These are phyloP conservation scores for Syncephalastrum monosporum DNA, from an alignment of 371 early-diverging fungal genomes.

Conservation along the genomic window DNA sequence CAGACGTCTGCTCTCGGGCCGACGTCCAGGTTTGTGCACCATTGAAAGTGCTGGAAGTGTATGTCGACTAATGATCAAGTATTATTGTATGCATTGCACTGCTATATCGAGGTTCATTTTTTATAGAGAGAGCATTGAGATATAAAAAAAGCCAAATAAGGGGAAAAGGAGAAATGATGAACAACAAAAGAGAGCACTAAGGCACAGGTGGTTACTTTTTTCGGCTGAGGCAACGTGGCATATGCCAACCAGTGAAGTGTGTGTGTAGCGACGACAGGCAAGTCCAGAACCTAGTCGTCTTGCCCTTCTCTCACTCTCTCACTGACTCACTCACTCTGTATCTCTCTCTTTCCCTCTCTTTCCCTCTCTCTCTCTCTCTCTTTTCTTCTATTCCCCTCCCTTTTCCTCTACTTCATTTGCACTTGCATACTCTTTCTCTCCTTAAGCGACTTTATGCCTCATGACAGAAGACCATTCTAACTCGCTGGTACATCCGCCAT, in stretches of 20 bases:
- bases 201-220: no score
- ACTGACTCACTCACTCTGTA: constrained; percentile 3
- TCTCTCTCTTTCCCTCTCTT: constrained; percentile 2
- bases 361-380: neutral
- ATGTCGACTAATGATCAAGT: constrained; percentile 2
- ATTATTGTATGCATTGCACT: neutral
- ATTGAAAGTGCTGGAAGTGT: no score
- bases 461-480: neutral
- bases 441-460: constrained; percentile 5
- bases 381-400: constrained; percentile 4
- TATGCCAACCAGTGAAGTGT: no score
- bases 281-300: constrained; percentile 18
- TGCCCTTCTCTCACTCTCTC: constrained; percentile 5
- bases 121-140: no score
- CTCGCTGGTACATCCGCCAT: neutral
- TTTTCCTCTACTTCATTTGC: constrained; percentile 10
- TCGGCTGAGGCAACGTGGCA: no score
- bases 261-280: no score
- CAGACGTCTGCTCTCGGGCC: no score
- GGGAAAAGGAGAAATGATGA: no score
- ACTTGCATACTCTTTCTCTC: neutral
- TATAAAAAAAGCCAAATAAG: no score
- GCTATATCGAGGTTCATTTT: neutral
- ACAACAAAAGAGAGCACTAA: no score
- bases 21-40: no score